Evolutionary conservation across 495 filamentous ascomycete species (phyloP).

Genomic region (Talaromyces trachyspermus): DNA sequence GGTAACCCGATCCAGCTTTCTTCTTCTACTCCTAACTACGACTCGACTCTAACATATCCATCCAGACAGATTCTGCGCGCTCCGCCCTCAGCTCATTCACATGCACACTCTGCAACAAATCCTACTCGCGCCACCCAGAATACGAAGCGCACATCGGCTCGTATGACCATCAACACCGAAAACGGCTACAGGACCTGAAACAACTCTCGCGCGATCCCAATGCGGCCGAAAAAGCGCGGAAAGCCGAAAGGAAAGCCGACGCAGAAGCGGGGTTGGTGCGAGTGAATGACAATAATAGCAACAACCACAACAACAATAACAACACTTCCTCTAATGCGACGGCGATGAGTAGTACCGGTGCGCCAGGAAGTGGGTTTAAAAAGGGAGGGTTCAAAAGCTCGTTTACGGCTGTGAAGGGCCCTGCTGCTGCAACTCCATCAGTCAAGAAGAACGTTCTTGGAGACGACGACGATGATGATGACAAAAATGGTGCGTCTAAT

Average conservation of each 20-base stretch:
- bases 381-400: slow-evolving; percentile 59
- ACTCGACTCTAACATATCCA: background rate
- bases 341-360: slow-evolving; percentile 12
- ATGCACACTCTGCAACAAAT: slow-evolving; percentile 57
- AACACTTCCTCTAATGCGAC: slow-evolving; percentile 7
- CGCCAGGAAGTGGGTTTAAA: slow-evolving; percentile 45
- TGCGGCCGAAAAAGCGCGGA: slow-evolving; percentile 53
- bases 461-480: slow-evolving; percentile 34
- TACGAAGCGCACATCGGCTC: slow-evolving; percentile 55
- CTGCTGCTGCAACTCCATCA: slow-evolving; percentile 15
- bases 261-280: slow-evolving; percentile 39
- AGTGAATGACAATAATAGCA: slow-evolving; percentile 21
- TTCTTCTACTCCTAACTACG: background rate
- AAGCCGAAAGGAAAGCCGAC: slow-evolving; percentile 65
- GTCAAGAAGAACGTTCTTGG: slow-evolving; percentile 38
- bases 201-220: slow-evolving; percentile 52
- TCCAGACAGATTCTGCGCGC: slow-evolving; percentile 76
- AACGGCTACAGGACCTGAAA: slow-evolving; percentile 57
- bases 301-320: background rate
- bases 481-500: slow-evolving; percentile 13
- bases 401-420: slow-evolving; percentile 41
- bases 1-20: no score
- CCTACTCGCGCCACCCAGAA: slow-evolving; percentile 53
- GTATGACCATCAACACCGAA: slow-evolving; percentile 57
- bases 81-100: slow-evolving; percentile 86